A percentile compares a stretch with the other conserved stretches of the same genome.
Evolutionary conservation across 2,329 filamentous ascomycete genomes (phyloP).

Genomic region (Aspergillus pseudonomiae): DNA sequence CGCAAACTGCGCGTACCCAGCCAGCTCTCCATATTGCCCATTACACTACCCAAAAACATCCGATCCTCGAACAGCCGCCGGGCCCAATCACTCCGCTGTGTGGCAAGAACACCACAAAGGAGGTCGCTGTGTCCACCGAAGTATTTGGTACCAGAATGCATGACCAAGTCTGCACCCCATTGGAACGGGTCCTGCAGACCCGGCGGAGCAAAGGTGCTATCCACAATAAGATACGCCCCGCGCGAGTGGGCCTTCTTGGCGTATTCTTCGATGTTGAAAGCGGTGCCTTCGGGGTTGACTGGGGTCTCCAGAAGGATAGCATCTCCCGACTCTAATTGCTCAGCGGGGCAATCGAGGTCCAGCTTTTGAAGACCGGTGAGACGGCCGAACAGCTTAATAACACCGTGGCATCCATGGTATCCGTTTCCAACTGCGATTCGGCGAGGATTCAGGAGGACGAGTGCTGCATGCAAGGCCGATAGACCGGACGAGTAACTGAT

Average conservation of each 20-base stretch:
- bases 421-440: constrained; percentile 80
- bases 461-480: constrained; percentile 82
- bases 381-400: constrained; percentile 72
- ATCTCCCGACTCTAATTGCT: constrained; percentile 73
- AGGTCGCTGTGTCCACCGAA: constrained; percentile 93
- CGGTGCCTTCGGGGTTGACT: constrained; percentile 85
- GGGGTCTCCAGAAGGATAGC: constrained; percentile 92
- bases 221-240: constrained; percentile 81
- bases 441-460: constrained; percentile 81
- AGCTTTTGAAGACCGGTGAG: constrained; percentile 76
- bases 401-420: constrained; percentile 93
- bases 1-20: constrained; percentile 82
- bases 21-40: constrained; percentile 92
- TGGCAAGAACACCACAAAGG: constrained; percentile 82
- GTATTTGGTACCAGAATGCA: constrained; percentile 96
- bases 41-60: constrained; percentile 75
- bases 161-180: constrained; percentile 79
- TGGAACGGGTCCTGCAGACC: constrained; percentile 83
- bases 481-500: constrained; percentile 85
- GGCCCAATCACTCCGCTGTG: constrained; percentile 63
- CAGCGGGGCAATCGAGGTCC: constrained; percentile 67
- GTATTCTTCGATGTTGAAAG: constrained; percentile 71
- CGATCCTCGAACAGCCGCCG: constrained; percentile 67
- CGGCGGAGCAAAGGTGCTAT: constrained; percentile 91
- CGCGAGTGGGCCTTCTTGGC: constrained; percentile 70